Conservation (phyloP, 805 yeast genomes). For the Kazachstania kunashirensis region DNA sequence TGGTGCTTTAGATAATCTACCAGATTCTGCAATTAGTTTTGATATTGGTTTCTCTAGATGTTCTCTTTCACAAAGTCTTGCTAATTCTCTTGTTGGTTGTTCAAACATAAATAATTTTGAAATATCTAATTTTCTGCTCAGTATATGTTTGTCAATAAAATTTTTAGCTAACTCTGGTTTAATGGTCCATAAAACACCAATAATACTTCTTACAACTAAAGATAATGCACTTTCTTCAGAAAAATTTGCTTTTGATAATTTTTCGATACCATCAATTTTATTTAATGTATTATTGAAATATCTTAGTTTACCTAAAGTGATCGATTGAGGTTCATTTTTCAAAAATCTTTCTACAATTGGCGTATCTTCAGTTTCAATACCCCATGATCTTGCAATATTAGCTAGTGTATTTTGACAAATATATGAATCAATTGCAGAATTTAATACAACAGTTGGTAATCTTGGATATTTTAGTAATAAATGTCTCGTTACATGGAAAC, state of each 20-base stretch:
- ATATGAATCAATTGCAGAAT: constrained; percentile 67
- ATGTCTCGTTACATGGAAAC: constrained; percentile 66
- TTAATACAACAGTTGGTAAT: constrained; percentile 69
- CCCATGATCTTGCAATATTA: constrained; percentile 72
- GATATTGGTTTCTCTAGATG: constrained; percentile 65
- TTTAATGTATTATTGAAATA: constrained; percentile 28
- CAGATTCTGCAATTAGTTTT: constrained; percentile 85
- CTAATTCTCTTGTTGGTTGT: constrained; percentile 78
- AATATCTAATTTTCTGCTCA: constrained; percentile 75
- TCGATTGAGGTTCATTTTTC: constrained; percentile 56
- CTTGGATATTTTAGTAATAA: constrained; percentile 76
- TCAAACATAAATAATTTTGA: constrained; percentile 67
- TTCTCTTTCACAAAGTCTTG: constrained; percentile 67
- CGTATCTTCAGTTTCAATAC: constrained; percentile 67
- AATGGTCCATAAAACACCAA: constrained; percentile 60
- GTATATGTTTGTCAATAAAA: constrained; percentile 65
- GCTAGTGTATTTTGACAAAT: constrained; percentile 58
- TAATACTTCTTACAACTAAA: constrained; percentile 66
- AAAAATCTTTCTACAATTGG: constrained; percentile 57
- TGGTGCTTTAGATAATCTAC: constrained; percentile 75
- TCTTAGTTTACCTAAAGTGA: constrained; percentile 63
- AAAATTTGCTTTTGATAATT: constrained; percentile 33
- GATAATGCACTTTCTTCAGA: constrained; percentile 37
- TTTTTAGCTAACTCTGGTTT: constrained; percentile 49
- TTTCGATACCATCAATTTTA: constrained; percentile 42